Conservation (phyloP, 2,329 filamentous ascomycete genomes). For the Pseudogymnoascus sp. region DNA sequence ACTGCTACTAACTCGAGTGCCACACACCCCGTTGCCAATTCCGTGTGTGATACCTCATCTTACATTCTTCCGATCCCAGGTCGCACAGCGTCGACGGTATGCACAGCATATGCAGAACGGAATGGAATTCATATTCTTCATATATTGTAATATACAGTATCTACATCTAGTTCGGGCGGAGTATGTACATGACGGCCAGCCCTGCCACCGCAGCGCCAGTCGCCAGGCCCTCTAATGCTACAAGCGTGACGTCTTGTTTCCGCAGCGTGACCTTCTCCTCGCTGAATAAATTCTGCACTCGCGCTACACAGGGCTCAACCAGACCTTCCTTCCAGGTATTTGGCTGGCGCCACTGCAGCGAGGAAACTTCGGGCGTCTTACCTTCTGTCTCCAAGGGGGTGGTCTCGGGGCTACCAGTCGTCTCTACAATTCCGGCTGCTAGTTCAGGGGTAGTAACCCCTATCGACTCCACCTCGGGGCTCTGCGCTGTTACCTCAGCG, state of each 20-base stretch:
- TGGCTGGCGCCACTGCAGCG: slow-evolving; percentile 16
- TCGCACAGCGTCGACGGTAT: not conserved
- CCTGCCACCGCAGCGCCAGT: slow-evolving; percentile 56
- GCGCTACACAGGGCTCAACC: slow-evolving; percentile 38
- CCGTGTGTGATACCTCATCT: not conserved
- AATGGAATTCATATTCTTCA: slow-evolving; percentile 8
- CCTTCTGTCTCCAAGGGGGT: slow-evolving; percentile 10
- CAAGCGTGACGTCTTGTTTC: slow-evolving; percentile 62
- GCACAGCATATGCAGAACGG: slow-evolving; percentile 1
- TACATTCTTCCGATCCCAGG: not conserved
- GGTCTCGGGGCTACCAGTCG: slow-evolving; percentile 9
- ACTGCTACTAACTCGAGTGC: not conserved
- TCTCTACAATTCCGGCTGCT: slow-evolving; percentile 16
- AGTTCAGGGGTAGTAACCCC: slow-evolving; percentile 13
- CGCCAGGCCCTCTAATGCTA: slow-evolving; percentile 58
- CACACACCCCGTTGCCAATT: not conserved
- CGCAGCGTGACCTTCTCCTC: slow-evolving; percentile 54
- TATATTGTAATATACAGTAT: slow-evolving; percentile 9
- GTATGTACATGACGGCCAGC: slow-evolving; percentile 24
- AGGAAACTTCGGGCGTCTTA: slow-evolving; percentile 18
- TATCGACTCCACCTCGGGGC: not conserved
- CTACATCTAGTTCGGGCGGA: slow-evolving; percentile 17
- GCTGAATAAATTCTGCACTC: slow-evolving; percentile 53
- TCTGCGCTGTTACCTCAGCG: not conserved
- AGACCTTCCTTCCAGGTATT: slow-evolving; percentile 13